These are phyloP conservation scores for Boletus bicolor DNA, from an alignment of 768 basidiomycete genomes.

Conservation along the genomic window DNA sequence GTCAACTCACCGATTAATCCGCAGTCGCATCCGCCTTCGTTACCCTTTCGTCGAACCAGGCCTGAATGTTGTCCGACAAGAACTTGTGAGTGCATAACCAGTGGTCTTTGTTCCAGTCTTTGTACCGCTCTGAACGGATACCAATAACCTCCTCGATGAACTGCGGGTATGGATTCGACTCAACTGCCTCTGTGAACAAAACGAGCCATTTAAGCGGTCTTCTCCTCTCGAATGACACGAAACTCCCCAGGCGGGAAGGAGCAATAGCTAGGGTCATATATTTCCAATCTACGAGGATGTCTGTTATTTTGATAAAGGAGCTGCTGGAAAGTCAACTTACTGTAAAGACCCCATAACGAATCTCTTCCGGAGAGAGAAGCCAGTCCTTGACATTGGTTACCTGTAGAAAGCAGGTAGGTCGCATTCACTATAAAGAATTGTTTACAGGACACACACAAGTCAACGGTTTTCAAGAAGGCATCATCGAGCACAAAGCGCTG, in stretches of 20 bases:
- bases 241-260: neutral
- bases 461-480: conserved; percentile 16
- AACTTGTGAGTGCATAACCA: conserved; percentile 31
- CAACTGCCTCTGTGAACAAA: conserved; percentile 1
- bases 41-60: conserved; percentile 11
- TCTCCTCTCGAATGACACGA: conserved; percentile 2
- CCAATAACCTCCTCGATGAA: conserved; percentile 18
- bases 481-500: conserved; percentile 21
- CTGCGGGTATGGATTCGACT: conserved; percentile 9
- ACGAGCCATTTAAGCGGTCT: conserved; percentile 6
- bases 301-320: neutral
- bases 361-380: conserved; percentile 9
- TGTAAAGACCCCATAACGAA: conserved; percentile 26
- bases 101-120: conserved; percentile 29
- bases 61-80: conserved; percentile 7
- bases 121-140: conserved; percentile 17
- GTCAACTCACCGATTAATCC: neutral
- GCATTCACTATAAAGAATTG: neutral
- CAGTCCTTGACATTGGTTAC: conserved; percentile 7
- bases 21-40: neutral
- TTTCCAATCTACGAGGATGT: conserved; percentile 15
- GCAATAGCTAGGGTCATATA: conserved; percentile 8
- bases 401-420: neutral
- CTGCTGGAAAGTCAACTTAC: conserved; percentile 17
- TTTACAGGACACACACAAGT: conserved; percentile 19